Evolutionary conservation across 2,329 filamentous ascomycete genomes (phyloP), one percentile per base, ranked within the genome.

Genomic region (Aspergillus luchuensis): DNA sequence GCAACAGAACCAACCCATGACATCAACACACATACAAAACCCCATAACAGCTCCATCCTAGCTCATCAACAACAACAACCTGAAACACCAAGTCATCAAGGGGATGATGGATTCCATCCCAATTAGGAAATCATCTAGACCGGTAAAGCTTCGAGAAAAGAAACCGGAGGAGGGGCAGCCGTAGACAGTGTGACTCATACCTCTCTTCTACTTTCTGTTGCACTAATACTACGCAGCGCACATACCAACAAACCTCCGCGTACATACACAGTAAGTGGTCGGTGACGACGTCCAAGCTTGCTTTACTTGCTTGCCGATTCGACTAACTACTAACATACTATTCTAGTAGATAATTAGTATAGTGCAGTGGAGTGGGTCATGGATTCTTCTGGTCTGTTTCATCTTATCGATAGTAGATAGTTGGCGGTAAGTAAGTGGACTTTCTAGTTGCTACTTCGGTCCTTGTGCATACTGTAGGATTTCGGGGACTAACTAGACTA

Each of bases 81-180:
- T 56, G 53, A 56, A 56, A 56, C 53, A 47, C 53, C 41, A 56
- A 30, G 25, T 56, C 53, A 56, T 56, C 39, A 23, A 36, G 8
- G n/a, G n/a, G 49, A 51, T 51, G 28, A 47, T 47, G 21, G 28
- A 30, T 30, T 28, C 50, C 38, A 13, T 47, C 59, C 49, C 45
- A 33, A 55, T 21, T 3, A 19, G 56, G 58, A 56, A 58, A 33
- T 50, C 59, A 33, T 23, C 38, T 45, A 47, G 49, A 58, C 28
- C 10, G 39, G 48, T 53, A 19, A 61, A 58, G 47, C 61, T 63
- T 62, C 56, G 53, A 63, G 62, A 63, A 62, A 57, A 21, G 13
- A 17, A 49, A 13, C 19, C 17, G 17, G 21, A 50, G 28, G 25
- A 28, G 25, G 47, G n/a, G 47, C 5, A 3, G 11, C 25, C 28